Percentiles rank a stretch among this genome's conserved stretches.
These are phyloP conservation scores for Miamiensis avidus DNA, from an alignment of 169 alveolate genomes.

Conservation along the genomic window DNA sequence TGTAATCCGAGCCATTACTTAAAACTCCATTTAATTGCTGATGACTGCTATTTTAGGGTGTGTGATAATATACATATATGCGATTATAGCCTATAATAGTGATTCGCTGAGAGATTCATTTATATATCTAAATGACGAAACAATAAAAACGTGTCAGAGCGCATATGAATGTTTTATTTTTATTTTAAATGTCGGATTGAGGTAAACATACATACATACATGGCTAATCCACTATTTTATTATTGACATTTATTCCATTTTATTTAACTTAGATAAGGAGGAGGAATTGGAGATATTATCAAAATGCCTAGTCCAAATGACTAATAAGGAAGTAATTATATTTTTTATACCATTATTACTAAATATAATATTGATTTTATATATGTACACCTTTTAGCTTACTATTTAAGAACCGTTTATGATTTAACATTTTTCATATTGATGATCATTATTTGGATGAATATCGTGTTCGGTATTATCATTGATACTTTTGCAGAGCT, in stretches of 20 bases:
- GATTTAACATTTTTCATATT: constrained; percentile 47
- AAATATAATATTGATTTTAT: too few species aligned
- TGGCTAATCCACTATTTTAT: not conserved
- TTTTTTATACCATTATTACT: too few species aligned
- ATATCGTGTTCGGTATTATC: constrained; percentile 63
- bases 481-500: constrained; percentile 70
- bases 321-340: not conserved
- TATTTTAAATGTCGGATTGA: constrained; percentile 29
- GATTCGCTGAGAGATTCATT: constrained; percentile 18
- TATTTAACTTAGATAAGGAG: constrained; percentile 12
- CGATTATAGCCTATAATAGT: constrained; percentile 34
- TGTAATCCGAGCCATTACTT: constrained; percentile 34
- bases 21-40: constrained; percentile 19
- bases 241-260: not conserved
- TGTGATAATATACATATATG: constrained; percentile 25
- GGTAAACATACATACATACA: not conserved
- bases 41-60: constrained; percentile 48
- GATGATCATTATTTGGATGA: constrained; percentile 45
- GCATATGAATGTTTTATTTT: constrained; percentile 40
- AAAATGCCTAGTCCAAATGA: constrained; percentile 31
- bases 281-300: constrained; percentile 46
- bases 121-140: not conserved
- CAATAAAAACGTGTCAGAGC: not conserved
- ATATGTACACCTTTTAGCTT: not conserved
- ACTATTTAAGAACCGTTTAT: constrained; percentile 44